Conservation (phyloP, 1,284 basidiomycete genomes). For the Sporisorium scitamineum region DNA sequence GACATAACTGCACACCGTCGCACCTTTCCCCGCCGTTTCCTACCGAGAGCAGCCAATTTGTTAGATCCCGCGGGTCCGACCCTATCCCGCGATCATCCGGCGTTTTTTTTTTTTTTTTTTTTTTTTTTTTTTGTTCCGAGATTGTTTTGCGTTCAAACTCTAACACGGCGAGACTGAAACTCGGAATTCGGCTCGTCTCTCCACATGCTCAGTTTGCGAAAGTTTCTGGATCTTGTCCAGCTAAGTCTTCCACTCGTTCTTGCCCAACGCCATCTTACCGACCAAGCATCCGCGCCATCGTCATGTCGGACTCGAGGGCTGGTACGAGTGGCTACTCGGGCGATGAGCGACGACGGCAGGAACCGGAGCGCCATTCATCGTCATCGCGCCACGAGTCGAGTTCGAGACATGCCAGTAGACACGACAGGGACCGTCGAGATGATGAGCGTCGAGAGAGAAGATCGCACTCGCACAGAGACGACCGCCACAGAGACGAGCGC, state of each 20-base stretch:
- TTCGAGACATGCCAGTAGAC: slow-evolving; percentile 12
- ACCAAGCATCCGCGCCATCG: not conserved
- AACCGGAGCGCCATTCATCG: not conserved
- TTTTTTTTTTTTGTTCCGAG: not conserved
- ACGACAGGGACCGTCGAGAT: not conserved
- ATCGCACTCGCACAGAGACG: slow-evolving; percentile 15
- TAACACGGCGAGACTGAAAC: not conserved
- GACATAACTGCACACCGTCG: slow-evolving; percentile 31
- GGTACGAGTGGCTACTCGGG: not conserved
- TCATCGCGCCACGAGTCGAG: slow-evolving; percentile 14
- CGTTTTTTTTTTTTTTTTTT: not conserved
- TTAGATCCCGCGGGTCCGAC: not conserved
- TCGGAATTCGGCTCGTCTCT: slow-evolving; percentile 11
- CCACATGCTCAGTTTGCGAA: slow-evolving; percentile 7
- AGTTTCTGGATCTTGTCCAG: not conserved
- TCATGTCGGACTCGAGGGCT: slow-evolving; percentile 14
- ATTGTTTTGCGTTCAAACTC: not conserved
- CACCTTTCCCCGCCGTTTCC: slow-evolving; percentile 25
- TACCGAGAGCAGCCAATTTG: slow-evolving; percentile 11
- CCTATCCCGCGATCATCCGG: slow-evolving; percentile 11
- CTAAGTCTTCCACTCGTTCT: not conserved
- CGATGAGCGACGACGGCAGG: not conserved
- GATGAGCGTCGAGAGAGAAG: slow-evolving; percentile 13
- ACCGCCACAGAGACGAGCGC: slow-evolving; percentile 3
- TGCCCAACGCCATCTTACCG: not conserved